These are phyloP conservation scores for Fragaria vesca DNA, from an alignment of 306 rosid species.

Conservation along the genomic window DNA sequence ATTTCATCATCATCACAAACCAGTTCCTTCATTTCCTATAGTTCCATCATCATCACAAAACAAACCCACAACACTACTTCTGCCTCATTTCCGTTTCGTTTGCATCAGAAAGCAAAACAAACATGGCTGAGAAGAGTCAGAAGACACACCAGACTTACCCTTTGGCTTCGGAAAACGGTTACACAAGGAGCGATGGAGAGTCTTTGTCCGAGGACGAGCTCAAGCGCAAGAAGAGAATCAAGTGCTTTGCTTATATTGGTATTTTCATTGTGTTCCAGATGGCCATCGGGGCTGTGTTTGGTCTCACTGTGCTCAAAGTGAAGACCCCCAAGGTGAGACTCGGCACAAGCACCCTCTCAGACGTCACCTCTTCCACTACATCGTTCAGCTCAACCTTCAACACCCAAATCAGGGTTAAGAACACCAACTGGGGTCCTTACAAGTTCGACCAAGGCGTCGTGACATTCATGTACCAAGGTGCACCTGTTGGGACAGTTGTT, in stretches of 20 bases:
- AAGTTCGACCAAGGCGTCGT: background rate
- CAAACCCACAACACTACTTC: background rate
- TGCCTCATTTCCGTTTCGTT: background rate
- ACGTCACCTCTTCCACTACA: background rate
- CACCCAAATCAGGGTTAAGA: slow-evolving; percentile 12
- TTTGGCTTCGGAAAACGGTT: slow-evolving; percentile 27
- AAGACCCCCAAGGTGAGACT: background rate
- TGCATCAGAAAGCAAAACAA: background rate
- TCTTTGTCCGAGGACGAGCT: slow-evolving; percentile 13
- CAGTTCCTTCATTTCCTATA: background rate
- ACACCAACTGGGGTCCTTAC: slow-evolving; percentile 16
- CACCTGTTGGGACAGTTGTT: background rate
- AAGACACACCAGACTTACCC: slow-evolving; percentile 22
- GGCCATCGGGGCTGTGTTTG: background rate
- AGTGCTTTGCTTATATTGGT: slow-evolving; percentile 12
- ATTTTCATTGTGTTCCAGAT: slow-evolving; percentile 30
- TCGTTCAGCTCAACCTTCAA: background rate
- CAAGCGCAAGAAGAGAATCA: slow-evolving; percentile 18
- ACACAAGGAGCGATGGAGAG: slow-evolving; percentile 25
- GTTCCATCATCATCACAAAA: background rate
- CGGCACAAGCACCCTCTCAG: background rate
- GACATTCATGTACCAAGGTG: background rate
- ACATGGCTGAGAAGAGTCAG: slow-evolving; percentile 23
- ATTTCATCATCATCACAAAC: slow-evolving; percentile 7
- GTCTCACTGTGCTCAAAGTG: slow-evolving; percentile 1